Evolutionary conservation across 2,329 filamentous ascomycete genomes (phyloP).

Genomic region (Calonectria honghensis): DNA sequence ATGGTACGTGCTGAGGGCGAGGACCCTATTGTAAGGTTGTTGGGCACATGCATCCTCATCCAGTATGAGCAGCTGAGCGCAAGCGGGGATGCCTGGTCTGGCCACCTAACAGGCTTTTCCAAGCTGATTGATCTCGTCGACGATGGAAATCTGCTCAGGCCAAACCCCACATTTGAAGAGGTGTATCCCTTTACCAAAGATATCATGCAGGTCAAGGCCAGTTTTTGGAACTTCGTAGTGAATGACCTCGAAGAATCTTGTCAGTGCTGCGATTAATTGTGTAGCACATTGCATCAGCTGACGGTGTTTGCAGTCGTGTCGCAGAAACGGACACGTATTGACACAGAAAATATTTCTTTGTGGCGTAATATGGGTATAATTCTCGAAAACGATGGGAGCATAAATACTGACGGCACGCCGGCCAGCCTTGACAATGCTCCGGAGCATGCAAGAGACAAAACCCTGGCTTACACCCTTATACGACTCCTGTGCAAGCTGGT

Average conservation of each 20-base stretch:
- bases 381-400: not conserved
- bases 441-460: not conserved
- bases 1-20: constrained; percentile 4
- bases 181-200: constrained; percentile 5
- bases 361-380: not conserved
- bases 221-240: constrained; percentile 4
- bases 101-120: not conserved
- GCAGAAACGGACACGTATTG: not conserved
- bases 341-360: not conserved
- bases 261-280: not conserved
- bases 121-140: constrained; percentile 5
- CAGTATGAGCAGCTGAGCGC: constrained; percentile 8
- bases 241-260: constrained; percentile 9
- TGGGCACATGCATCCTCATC: constrained; percentile 1
- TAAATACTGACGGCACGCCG: not conserved
- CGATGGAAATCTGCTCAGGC: not conserved
- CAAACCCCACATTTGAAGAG: constrained; percentile 1
- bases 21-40: not conserved
- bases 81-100: not conserved
- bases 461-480: not conserved
- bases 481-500: not conserved
- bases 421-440: not conserved
- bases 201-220: not conserved
- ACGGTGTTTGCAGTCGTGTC: not conserved
- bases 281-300: not conserved